These are phyloP conservation scores for Aspergillus taichungensis DNA, from an alignment of 495 filamentous ascomycete species.

Conservation along the genomic window DNA sequence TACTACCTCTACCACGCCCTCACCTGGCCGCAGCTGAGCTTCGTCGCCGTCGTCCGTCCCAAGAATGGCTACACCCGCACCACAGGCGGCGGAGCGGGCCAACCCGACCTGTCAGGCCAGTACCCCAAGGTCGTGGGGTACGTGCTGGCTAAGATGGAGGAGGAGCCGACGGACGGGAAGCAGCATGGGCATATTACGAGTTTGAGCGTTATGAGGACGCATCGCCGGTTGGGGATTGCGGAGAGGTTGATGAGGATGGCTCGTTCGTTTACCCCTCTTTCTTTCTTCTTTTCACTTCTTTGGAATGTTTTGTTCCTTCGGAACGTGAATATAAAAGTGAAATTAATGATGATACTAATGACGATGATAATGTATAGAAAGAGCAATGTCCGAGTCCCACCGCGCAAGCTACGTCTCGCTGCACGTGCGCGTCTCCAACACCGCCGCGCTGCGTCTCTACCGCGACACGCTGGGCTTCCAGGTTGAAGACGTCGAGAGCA, in stretches of 20 bases:
- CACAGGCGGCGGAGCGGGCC: slow-evolving; percentile 8
- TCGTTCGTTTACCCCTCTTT: slow-evolving; percentile 41
- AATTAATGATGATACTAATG: slow-evolving; percentile 1
- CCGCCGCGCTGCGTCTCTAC: slow-evolving; percentile 83
- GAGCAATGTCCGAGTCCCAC: slow-evolving; percentile 93
- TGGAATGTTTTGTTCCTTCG: background rate
- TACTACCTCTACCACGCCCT: slow-evolving; percentile 99
- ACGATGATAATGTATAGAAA: slow-evolving; percentile 44
- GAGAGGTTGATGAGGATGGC: slow-evolving; percentile 95
- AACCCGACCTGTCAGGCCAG: slow-evolving; percentile 48
- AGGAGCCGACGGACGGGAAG: slow-evolving; percentile 84
- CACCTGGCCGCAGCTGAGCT: slow-evolving; percentile 94
- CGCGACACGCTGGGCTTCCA: slow-evolving; percentile 88
- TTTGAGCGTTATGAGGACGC: slow-evolving; percentile 93
- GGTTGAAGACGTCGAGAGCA: slow-evolving; percentile 79
- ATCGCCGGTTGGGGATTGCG: slow-evolving; percentile 80
- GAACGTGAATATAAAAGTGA: background rate
- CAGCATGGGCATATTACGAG: slow-evolving; percentile 95
- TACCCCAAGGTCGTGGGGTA: slow-evolving; percentile 98
- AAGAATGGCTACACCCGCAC: slow-evolving; percentile 42
- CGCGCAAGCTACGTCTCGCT: slow-evolving; percentile 86
- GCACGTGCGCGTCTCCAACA: slow-evolving; percentile 90
- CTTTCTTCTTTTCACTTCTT: background rate
- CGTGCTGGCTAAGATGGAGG: slow-evolving; percentile 98
- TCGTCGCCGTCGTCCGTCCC: slow-evolving; percentile 89